These are phyloP conservation scores for Clitopilus hobsonii DNA, from an alignment of 768 basidiomycete species.

Conservation along the genomic window DNA sequence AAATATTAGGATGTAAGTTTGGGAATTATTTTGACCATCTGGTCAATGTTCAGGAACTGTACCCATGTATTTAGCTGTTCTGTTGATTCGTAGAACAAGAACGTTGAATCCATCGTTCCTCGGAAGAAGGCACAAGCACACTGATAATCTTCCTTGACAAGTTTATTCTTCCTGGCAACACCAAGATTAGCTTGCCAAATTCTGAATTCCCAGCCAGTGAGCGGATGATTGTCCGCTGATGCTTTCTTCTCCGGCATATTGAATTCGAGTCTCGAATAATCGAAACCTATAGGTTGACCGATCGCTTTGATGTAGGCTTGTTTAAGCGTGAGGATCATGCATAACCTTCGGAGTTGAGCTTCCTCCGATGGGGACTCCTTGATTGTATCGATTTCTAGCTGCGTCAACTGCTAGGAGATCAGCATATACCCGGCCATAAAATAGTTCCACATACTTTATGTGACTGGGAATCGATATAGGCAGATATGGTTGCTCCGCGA, in stretches of 20 bases:
- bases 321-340: slow-evolving; percentile 76
- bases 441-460: slow-evolving; percentile 65
- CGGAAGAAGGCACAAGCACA: slow-evolving; percentile 78
- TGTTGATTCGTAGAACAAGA: slow-evolving; percentile 65
- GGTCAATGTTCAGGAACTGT: slow-evolving; percentile 79
- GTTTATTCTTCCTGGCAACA: slow-evolving; percentile 49
- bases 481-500: slow-evolving; percentile 47
- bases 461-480: slow-evolving; percentile 67
- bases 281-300: slow-evolving; percentile 76
- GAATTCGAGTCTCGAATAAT: slow-evolving; percentile 79
- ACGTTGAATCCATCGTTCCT: slow-evolving; percentile 57
- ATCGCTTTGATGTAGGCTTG: slow-evolving; percentile 81
- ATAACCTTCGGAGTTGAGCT: slow-evolving; percentile 65
- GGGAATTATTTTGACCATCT: slow-evolving; percentile 74
- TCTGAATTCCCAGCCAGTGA: slow-evolving; percentile 85
- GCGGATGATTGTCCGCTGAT: slow-evolving; percentile 60
- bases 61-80: slow-evolving; percentile 76
- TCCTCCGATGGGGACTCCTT: slow-evolving; percentile 51
- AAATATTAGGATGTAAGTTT: slow-evolving; percentile 55
- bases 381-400: slow-evolving; percentile 50
- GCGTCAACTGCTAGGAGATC: slow-evolving; percentile 17
- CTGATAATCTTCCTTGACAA: slow-evolving; percentile 67
- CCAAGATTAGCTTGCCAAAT: slow-evolving; percentile 72
- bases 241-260: slow-evolving; percentile 60
- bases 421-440: no score